A percentile compares a stretch with the other conserved stretches of the same genome.
Conservation (phyloP, 805 yeast species). For the Metschnikowia lachancei region DNA sequence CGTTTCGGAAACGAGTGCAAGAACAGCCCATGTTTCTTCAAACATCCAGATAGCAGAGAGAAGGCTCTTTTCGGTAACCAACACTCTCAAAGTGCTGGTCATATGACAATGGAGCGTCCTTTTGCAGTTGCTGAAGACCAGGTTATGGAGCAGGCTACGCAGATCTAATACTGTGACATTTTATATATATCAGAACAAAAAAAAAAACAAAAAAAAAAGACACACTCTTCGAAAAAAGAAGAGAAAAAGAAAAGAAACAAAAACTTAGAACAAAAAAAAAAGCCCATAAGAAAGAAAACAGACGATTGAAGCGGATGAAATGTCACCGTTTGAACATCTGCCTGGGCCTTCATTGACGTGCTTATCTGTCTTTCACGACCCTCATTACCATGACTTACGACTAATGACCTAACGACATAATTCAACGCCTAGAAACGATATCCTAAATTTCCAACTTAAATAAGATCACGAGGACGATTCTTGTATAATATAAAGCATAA, state of each 20-base stretch:
- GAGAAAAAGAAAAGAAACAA: conserved; percentile 7
- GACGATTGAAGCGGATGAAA: too few relatives aligned
- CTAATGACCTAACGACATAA: neutral
- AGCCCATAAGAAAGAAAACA: neutral
- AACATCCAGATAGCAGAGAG: conserved; percentile 77
- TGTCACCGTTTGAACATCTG: too few relatives aligned
- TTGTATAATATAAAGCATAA: too few relatives aligned
- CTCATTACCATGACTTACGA: neutral
- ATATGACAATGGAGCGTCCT: conserved; percentile 52
- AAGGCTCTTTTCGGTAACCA: conserved; percentile 22
- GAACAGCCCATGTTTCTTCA: conserved; percentile 66
- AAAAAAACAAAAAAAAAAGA: conserved; percentile 14
- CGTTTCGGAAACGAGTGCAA: conserved; percentile 75
- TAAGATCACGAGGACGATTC: too few relatives aligned
- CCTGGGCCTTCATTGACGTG: too few relatives aligned
- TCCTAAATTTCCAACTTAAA: too few relatives aligned
- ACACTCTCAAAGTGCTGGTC: conserved; percentile 15
- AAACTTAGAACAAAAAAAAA: conserved; percentile 2
- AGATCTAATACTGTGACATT: conserved; percentile 14
- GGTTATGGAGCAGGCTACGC: conserved; percentile 66
- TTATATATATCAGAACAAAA: conserved; percentile 12
- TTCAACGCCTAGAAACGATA: neutral
- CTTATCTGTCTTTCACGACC: too few relatives aligned
- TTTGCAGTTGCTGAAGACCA: conserved; percentile 78
- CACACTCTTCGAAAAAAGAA: conserved; percentile 1